A percentile compares a stretch with the other conserved stretches of the same genome.
Evolutionary conservation across 169 alveolate genomes (phyloP).

Genomic region (Plasmodium yoelii): DNA sequence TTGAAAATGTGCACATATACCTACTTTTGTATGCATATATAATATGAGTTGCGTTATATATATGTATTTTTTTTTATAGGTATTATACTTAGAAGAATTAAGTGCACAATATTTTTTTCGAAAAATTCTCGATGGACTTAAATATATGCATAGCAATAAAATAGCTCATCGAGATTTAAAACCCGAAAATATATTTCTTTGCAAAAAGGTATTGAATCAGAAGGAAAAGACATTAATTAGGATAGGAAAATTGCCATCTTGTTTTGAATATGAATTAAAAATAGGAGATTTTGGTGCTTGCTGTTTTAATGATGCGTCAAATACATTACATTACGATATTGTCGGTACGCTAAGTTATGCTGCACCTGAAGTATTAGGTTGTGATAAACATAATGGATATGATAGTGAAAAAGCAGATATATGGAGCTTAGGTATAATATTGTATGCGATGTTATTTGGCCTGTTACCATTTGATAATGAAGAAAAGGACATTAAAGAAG

Average conservation of each 20-base stretch:
- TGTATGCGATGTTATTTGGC: slow-evolving; percentile 97
- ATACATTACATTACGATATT: slow-evolving; percentile 78
- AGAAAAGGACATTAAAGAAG: slow-evolving; percentile 78
- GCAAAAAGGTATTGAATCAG: slow-evolving; percentile 78
- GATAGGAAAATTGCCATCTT: slow-evolving; percentile 86
- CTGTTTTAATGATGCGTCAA: slow-evolving; percentile 53
- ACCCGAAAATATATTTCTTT: slow-evolving; percentile 94
- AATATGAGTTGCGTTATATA: background rate
- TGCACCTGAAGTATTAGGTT: slow-evolving; percentile 88
- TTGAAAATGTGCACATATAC: background rate
- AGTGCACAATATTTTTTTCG: slow-evolving; percentile 85
- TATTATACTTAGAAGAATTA: slow-evolving; percentile 78
- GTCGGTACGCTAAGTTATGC: slow-evolving; percentile 89
- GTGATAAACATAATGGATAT: slow-evolving; percentile 87
- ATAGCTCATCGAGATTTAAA: slow-evolving; percentile 93
- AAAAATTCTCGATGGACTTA: slow-evolving; percentile 84
- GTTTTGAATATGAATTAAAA: slow-evolving; percentile 90
- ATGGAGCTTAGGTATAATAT: slow-evolving; percentile 98
- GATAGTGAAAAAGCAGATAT: slow-evolving; percentile 96
- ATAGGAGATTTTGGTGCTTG: slow-evolving; percentile 96
- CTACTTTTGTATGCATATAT: background rate
- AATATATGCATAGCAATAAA: slow-evolving; percentile 86
- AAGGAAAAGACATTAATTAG: slow-evolving; percentile 57
- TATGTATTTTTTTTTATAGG: slow-evolving; percentile 22
- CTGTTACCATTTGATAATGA: slow-evolving; percentile 96